Conservation (phyloP, 257 asterid species). For the Solanum arcanum region DNA sequence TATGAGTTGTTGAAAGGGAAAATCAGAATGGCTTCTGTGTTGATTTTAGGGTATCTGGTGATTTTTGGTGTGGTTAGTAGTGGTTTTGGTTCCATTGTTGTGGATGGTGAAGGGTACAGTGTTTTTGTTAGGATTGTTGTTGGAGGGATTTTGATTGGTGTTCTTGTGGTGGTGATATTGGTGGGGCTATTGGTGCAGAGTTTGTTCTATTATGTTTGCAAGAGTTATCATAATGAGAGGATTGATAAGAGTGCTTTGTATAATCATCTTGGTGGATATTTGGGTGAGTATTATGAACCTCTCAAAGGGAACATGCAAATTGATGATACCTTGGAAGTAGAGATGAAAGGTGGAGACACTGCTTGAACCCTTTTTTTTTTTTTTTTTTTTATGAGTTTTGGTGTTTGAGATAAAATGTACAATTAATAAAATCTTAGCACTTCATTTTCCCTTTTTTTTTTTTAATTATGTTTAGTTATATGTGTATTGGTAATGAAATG, state of each 20-base stretch:
- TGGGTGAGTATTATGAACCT: constrained; percentile 83
- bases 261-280: constrained; percentile 93
- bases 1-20: constrained; percentile 53
- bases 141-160: constrained; percentile 82
- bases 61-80: constrained; percentile 46
- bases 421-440: not conserved
- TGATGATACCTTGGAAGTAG: constrained; percentile 21
- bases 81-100: constrained; percentile 56
- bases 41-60: constrained; percentile 60
- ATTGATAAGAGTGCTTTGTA: constrained; percentile 75
- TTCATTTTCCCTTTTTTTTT: not conserved
- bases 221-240: constrained; percentile 85
- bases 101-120: constrained; percentile 39
- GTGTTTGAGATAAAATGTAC: not conserved
- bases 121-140: constrained; percentile 49
- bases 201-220: constrained; percentile 87
- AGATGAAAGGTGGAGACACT: not conserved
- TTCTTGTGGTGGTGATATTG: constrained; percentile 72
- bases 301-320: constrained; percentile 88
- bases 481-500: not conserved
- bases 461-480: not conserved
- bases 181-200: constrained; percentile 84
- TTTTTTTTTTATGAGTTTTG: not conserved
- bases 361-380: not conserved
- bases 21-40: constrained; percentile 32